These are phyloP conservation scores for Penicillium macrosclerotiorum DNA, from an alignment of 495 filamentous ascomycete genomes.

Conservation along the genomic window DNA sequence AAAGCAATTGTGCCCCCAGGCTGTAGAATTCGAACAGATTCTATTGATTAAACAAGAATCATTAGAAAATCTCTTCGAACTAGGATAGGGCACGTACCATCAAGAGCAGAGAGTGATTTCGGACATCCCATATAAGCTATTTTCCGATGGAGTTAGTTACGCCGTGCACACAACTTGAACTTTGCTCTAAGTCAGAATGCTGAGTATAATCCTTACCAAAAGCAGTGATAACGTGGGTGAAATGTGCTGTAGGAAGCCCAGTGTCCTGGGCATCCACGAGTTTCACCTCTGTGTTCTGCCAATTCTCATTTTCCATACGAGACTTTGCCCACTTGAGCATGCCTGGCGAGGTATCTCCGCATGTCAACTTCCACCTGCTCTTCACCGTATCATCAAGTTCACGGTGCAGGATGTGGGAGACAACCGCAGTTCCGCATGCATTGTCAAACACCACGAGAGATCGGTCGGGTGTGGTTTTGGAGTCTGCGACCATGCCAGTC, in stretches of 20 bases:
- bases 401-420: conserved; percentile 28
- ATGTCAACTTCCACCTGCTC: conserved; percentile 28
- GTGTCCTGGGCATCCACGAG: conserved; percentile 36
- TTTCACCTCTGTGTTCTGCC: conserved; percentile 30
- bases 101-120: conserved; percentile 23
- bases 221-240: conserved; percentile 33
- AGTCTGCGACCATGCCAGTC: conserved; percentile 19
- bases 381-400: conserved; percentile 21
- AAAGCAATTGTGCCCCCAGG: conserved; percentile 35
- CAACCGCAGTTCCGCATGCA: conserved; percentile 43
- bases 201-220: conserved; percentile 28
- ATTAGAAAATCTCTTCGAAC: background rate
- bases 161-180: background rate
- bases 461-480: conserved; percentile 15
- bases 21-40: conserved; percentile 35
- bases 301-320: conserved; percentile 27
- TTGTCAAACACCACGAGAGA: conserved; percentile 38
- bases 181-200: background rate
- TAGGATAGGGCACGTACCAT: conserved; percentile 20
- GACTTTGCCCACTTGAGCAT: conserved; percentile 31
- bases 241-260: conserved; percentile 24
- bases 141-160: background rate
- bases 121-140: conserved; percentile 30
- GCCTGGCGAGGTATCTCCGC: conserved; percentile 34
- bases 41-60: conserved; percentile 13